phyloP scores from a whole-genome alignment of 768 basidiomycete genomes.

The Paxillus involutus region DNA sequence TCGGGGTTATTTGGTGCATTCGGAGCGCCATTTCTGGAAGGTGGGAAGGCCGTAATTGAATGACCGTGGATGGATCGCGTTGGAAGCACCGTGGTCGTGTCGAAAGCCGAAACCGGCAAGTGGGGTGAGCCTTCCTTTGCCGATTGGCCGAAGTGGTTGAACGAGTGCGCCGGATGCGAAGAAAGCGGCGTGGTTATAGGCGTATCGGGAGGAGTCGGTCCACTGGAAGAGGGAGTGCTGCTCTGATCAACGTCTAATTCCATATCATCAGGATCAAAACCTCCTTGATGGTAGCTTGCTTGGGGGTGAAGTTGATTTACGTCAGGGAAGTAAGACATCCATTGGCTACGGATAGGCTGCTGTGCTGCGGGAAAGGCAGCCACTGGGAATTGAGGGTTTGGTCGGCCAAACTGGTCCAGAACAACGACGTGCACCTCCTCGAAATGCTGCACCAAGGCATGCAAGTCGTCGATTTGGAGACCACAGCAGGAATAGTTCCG shows the following conservation, averaged over 20 bases:
- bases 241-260: conserved; percentile 68
- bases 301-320: conserved; percentile 22
- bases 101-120: conserved; percentile 47
- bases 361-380: conserved; percentile 34
- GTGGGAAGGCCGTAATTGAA: conserved; percentile 34
- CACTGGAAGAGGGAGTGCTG: conserved; percentile 49
- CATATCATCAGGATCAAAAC: conserved; percentile 80
- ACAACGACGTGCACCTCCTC: conserved; percentile 88
- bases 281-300: conserved; percentile 32
- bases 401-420: conserved; percentile 42
- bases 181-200: conserved; percentile 44
- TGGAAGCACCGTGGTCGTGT: conserved; percentile 54
- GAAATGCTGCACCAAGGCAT: conserved; percentile 88
- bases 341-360: conserved; percentile 32
- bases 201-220: conserved; percentile 41
- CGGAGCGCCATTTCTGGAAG: conserved; percentile 27
- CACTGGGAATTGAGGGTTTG: conserved; percentile 30
- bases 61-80: conserved; percentile 40
- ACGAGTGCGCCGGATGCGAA: conserved; percentile 31
- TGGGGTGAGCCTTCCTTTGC: conserved; percentile 27
- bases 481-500: conserved; percentile 93
- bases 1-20: conserved; percentile 40
- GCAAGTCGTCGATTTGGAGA: conserved; percentile 68
- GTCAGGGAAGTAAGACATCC: conserved; percentile 29
- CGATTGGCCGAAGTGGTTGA: conserved; percentile 31